Evolutionary conservation across 805 yeast genomes (phyloP), one percentile per base, ranked within the genome.

Genomic region (Candida suzukii): DNA sequence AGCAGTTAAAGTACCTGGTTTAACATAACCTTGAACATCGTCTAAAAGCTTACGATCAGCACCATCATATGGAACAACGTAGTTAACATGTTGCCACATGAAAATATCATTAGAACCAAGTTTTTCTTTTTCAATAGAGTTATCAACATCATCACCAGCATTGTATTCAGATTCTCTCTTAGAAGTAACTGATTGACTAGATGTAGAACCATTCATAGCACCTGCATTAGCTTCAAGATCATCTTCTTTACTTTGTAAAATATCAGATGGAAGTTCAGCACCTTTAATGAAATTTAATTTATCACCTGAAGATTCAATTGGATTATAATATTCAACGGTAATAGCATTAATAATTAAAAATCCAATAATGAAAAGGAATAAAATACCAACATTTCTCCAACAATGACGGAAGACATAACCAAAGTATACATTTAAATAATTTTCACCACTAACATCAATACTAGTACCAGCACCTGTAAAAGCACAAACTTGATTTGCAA

Each of bases 341-440:
- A 62, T 7, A 6, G 56, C 47, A 36, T 58, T 51, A 26, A 60
- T 45, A 4, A 38, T 18, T 28, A 72, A 49, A 55, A 70, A 71
- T 45, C 71, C 67, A 12, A 70, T 32, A 31, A 65, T 56, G 50
- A 67, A 72, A 7, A 57, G 72, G 49, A 71, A 44, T 41, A 66
- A 40, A 43, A 74, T 70, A 43, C 80, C 95, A 44, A 81, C 70
- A 57, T 87, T 83, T 66, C 95, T 78, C 95, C 95, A 87, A 38
- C 74, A 70, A 59, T 87, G 86, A 18, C 59, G 46, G 52, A 70
- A 76, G 19, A 55, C 54, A 65, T 80, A 87, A 34, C 60, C 56
- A 59, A 60, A 86, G 11, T 78, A 57, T 3, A 51, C 51, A 4
- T 47, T 46, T 12, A 78, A 41, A 50, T 76, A 80, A 16, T 56